Percentiles rank a stretch among this genome's conserved stretches.
Evolutionary conservation across 306 rosid species (phyloP).

Genomic region (Benincasa hispida): DNA sequence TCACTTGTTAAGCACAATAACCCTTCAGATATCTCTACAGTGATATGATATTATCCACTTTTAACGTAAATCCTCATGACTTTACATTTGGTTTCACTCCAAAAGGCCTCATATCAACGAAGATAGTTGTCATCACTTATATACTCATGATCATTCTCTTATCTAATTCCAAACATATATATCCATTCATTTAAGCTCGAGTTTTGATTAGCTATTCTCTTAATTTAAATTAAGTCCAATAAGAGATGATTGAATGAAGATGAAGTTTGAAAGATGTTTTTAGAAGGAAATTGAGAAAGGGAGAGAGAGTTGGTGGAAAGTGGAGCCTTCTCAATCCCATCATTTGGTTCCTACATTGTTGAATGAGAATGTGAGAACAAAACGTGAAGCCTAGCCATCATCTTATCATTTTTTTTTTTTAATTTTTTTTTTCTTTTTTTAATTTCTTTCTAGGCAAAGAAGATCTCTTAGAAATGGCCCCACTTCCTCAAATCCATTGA

Average conservation of each 20-base stretch:
- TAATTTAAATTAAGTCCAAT: no score
- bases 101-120: no score
- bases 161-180: no score
- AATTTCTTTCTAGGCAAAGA: not conserved
- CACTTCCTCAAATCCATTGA: not conserved
- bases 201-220: no score
- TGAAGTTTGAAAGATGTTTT: not conserved
- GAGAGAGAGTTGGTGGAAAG: not conserved
- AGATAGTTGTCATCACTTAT: no score
- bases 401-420: not conserved
- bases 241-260: not conserved
- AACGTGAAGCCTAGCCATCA: slow-evolving; percentile 10
- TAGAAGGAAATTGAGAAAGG: not conserved
- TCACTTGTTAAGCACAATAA: no score
- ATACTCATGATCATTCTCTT: no score
- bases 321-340: slow-evolving; percentile 4
- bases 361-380: slow-evolving; percentile 1
- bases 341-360: not conserved
- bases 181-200: no score
- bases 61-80: no score
- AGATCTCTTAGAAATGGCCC: not conserved
- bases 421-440: not conserved
- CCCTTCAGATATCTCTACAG: no score
- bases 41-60: no score
- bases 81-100: no score